Base-by-base conservation (phyloP, 306 rosid genomes). In the Clitoria ternatea region DNA sequence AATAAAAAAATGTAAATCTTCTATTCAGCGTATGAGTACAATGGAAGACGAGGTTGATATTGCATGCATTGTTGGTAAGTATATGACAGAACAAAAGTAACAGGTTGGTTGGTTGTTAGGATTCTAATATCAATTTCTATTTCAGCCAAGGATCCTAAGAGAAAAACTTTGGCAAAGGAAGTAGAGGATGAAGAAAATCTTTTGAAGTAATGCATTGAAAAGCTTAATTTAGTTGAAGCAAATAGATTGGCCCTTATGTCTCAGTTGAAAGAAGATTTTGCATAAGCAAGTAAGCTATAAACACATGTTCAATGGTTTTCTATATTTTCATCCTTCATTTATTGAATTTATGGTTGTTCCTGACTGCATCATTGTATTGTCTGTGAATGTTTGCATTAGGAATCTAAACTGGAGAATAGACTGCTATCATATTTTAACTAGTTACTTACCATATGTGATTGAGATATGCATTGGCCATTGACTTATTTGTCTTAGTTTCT, bases 111-210 rank as follows among this genome's bases (percentile, higher is more conserved):
- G 78, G 26, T 56, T 42, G 62, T 33, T 78, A 24, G 59, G 44
- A 32, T 77, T 84, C 78, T 72, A 78, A 69, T 75, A 78, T 69
- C 77, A 60, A 47, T 68, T 80, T 71, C 55, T 39, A 77, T 81
- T 70, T 75, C 97, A 90, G 97, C 82, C 6, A 93, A 90, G 78
- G 92, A 90, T 83, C 92, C 98, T 35, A 89, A 84, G 84, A 83
- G 92, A 74, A 88, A 84, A 74, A 79, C 47, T 77, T 67, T 88
- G 80, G 79, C 89, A 12, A 90, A 81, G 85, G 96, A 84, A 57
- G 81, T 93, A 17, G 90, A 84, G 83, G 94, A 88, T 81, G 92
- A 88, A 65, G 97, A 88, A 79, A 84, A 77, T 81, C 6, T 72
- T 70, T 77, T 93, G 85, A 88, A 83, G 74, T 88, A 87, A 66